A percentile compares a stretch with the other conserved stretches of the same genome.
Conservation (phyloP, 345 rosid species). For the Schrenkiella parvula region DNA sequence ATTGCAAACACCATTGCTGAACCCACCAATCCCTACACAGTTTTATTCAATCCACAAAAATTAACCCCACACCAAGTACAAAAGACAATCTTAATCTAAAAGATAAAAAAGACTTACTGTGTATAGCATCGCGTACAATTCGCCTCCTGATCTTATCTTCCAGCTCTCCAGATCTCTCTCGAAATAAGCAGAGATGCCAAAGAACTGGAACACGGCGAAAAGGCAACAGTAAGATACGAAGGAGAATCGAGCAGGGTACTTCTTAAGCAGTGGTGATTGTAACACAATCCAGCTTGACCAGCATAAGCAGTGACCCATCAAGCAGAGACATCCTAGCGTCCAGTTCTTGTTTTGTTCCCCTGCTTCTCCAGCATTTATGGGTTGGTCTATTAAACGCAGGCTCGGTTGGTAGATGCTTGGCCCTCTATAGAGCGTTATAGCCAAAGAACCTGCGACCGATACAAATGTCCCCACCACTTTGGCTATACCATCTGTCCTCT, state of each 20-base stretch:
- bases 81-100: not conserved
- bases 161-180: conserved; percentile 58
- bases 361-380: conserved; percentile 16
- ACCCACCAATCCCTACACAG: conserved; percentile 43
- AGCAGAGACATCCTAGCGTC: conserved; percentile 67
- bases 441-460: conserved; percentile 56
- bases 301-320: conserved; percentile 71
- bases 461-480: conserved; percentile 57
- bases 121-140: conserved; percentile 51
- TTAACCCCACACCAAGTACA: not conserved
- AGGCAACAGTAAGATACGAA: conserved; percentile 65
- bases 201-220: conserved; percentile 64
- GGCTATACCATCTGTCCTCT: conserved; percentile 53
- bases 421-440: conserved; percentile 61
- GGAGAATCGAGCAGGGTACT: conserved; percentile 77
- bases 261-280: conserved; percentile 67
- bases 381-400: not conserved
- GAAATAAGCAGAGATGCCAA: conserved; percentile 47
- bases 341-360: conserved; percentile 43
- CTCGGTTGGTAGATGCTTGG: conserved; percentile 47
- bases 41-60: not conserved
- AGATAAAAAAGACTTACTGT: conserved; percentile 35
- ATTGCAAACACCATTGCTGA: conserved; percentile 65
- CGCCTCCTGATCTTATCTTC: conserved; percentile 50
- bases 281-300: conserved; percentile 93